Base-by-base conservation (phyloP, 306 rosid genomes). In the Cucurbita maxima region DNA sequence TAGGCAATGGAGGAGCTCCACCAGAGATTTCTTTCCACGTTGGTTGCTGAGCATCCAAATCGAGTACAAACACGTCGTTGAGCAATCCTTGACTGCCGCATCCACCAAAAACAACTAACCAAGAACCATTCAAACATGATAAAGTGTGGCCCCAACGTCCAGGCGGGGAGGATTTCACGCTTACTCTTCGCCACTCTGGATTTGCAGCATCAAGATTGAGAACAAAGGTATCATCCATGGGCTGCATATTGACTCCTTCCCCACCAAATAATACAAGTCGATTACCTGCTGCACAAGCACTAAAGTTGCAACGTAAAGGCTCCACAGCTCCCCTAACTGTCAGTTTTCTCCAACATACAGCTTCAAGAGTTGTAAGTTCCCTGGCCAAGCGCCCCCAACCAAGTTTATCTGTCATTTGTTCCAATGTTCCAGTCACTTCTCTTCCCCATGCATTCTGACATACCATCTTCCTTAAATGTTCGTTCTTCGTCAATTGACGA, bases 71-170 rank as follows among this genome's bases (percentile, higher is more conserved):
- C 20, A 91, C 99, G 71, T 94, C 99, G 61, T 94, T 94, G 37
- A 94, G 92, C 82, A 94, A 80, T 58, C 99, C 99, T 86, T 91
- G 81, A 68, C 88, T 85, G 20, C 99, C 99, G 71, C 96, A 91
- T 58, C 99, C 99, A 40, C 99, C 99, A 34, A 94, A 94, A 55
- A 94, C 91, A 30, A 94, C 91, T 51, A 94, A 80, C 97, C 90
- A 91, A 61, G 99, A 94, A 78, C 88, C 89, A 58, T 94, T 88
- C 57, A 94, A 73, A 78, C 96, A 89, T 5, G 99, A 91, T 40
- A 94, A 91, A 0, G 96, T 94, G 83, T 94, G 99, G 75, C 99
- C 99, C 97, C 99, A 94, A 7, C 97, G 87, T 45, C 99, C 99
- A 0, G 99, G 99, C n/a, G 99, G 99, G 59, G 99, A 91, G 73